These are phyloP conservation scores for Saxophila tyrrhenica DNA, from an alignment of 495 filamentous ascomycete genomes.

Conservation along the genomic window DNA sequence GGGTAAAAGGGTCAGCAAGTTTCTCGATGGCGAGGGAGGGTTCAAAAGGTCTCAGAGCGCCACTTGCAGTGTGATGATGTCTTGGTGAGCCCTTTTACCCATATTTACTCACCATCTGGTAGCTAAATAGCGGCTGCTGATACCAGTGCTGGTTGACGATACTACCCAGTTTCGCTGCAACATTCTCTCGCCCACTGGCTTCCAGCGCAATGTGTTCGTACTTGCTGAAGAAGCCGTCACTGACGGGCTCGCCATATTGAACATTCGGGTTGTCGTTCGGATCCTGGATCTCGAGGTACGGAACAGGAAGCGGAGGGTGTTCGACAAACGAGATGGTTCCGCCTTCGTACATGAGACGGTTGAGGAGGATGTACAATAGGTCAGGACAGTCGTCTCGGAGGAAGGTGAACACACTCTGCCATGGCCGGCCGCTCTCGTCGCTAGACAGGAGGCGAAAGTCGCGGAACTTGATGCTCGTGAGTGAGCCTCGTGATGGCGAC, in stretches of 20 bases:
- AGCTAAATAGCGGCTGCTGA: slow-evolving; percentile 2
- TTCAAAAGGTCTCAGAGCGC: too few species aligned
- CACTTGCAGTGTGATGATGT: too few species aligned
- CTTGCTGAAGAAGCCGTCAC: slow-evolving; percentile 3
- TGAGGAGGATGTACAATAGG: slow-evolving; percentile 11
- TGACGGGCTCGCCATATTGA: background rate
- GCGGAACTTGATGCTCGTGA: slow-evolving; percentile 13
- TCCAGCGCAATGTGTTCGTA: slow-evolving; percentile 7
- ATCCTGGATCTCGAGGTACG: background rate
- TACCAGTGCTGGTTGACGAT: slow-evolving; percentile 24
- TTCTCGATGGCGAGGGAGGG: too few species aligned
- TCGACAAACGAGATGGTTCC: slow-evolving; percentile 10
- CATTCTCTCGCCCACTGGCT: slow-evolving; percentile 28
- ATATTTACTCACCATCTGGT: too few species aligned
- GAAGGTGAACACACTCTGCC: slow-evolving; percentile 9
- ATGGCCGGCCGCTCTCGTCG: slow-evolving; percentile 2
- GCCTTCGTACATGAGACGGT: slow-evolving; percentile 6
- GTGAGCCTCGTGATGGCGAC: background rate
- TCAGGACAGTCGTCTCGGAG: slow-evolving; percentile 2
- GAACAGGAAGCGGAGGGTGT: background rate
- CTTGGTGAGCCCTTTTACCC: too few species aligned
- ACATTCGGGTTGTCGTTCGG: background rate
- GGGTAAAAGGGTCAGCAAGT: too few species aligned
- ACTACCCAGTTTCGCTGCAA: slow-evolving; percentile 37
- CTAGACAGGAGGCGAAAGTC: slow-evolving; percentile 13